phyloP scores from a whole-genome alignment of 2,329 filamentous ascomycete genomes.

The Colletotrichum kahawae region DNA sequence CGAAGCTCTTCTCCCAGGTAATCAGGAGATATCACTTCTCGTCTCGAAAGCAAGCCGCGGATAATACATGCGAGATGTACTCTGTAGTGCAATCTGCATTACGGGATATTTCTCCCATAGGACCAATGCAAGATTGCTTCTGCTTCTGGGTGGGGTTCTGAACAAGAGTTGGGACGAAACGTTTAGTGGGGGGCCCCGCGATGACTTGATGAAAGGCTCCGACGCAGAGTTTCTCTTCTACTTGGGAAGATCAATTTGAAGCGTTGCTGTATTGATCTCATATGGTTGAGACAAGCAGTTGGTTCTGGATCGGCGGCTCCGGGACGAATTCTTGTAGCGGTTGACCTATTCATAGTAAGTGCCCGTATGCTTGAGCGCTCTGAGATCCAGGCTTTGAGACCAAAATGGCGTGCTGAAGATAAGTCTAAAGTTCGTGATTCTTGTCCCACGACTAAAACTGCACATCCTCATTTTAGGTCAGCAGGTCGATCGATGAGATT shows the following conservation, averaged over 20 bases:
- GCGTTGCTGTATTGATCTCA: background rate
- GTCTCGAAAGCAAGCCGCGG: background rate
- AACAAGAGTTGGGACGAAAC: constrained; percentile 3
- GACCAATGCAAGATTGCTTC: background rate
- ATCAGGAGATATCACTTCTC: background rate
- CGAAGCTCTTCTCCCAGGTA: background rate
- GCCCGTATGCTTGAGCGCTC: background rate
- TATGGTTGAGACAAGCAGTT: background rate
- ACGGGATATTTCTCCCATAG: background rate
- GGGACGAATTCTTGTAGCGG: background rate
- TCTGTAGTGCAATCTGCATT: background rate
- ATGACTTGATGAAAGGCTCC: background rate
- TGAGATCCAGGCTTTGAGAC: background rate
- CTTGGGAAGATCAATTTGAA: background rate
- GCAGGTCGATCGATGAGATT: background rate
- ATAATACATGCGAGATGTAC: background rate
- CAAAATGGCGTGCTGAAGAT: background rate
- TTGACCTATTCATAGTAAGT: background rate
- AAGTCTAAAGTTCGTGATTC: background rate
- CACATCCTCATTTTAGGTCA: background rate
- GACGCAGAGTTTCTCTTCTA: background rate
- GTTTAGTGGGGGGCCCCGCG: background rate
- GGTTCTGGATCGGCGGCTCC: background rate
- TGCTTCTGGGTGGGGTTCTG: background rate
- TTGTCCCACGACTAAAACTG: background rate